Conservation (phyloP, 2,329 filamentous ascomycete species). For the Pezicula neosporulosa region DNA sequence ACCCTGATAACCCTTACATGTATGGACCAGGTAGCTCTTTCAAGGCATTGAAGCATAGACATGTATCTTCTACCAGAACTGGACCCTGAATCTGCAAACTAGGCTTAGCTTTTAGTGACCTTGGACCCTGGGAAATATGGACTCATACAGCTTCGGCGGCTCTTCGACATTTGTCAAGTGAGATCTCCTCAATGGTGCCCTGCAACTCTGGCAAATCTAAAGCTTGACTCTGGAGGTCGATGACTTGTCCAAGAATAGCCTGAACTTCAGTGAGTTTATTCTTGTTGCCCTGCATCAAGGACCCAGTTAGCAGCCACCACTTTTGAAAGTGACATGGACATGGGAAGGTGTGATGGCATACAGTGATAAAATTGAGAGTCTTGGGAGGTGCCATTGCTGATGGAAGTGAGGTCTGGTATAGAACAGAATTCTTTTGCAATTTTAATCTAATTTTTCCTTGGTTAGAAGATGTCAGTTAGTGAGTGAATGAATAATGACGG, state of each 20-base stretch:
- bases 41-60: slow-evolving; percentile 86
- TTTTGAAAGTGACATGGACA: too few relatives aligned
- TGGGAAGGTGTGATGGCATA: neutral
- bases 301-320: neutral
- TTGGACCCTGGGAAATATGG: slow-evolving; percentile 20
- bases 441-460: neutral
- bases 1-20: slow-evolving; percentile 60
- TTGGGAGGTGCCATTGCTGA: slow-evolving; percentile 39
- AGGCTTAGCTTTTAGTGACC: slow-evolving; percentile 6
- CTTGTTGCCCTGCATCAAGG: slow-evolving; percentile 60
- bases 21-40: slow-evolving; percentile 93
- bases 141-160: slow-evolving; percentile 69
- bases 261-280: slow-evolving; percentile 91
- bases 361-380: slow-evolving; percentile 85
- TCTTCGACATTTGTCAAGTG: slow-evolving; percentile 77
- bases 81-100: slow-evolving; percentile 68
- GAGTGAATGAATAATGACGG: too few relatives aligned
- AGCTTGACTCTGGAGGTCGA: slow-evolving; percentile 70
- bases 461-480: neutral
- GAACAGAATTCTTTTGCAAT: too few relatives aligned
- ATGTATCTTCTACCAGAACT: slow-evolving; percentile 93
- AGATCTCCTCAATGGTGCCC: slow-evolving; percentile 88
- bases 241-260: slow-evolving; percentile 71
- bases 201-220: slow-evolving; percentile 88
- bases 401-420: slow-evolving; percentile 7